These are phyloP conservation scores for Taiozyma sp. DNA, from an alignment of 1,139 yeast species.

Conservation along the genomic window DNA sequence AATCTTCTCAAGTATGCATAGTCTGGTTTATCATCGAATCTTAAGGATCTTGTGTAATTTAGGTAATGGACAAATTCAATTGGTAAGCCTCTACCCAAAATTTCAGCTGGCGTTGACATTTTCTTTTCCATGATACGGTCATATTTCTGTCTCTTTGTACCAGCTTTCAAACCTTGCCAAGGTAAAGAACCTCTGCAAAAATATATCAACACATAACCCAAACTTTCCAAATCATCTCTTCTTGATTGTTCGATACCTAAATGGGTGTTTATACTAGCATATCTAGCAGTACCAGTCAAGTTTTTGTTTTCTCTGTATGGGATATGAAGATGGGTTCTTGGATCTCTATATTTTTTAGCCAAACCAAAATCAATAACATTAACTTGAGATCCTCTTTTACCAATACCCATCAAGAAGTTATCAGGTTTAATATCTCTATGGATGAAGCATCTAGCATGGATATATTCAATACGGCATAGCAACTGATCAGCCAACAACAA, in stretches of 20 bases:
- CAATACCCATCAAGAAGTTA: slow-evolving; percentile 95
- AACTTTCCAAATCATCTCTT: slow-evolving; percentile 93
- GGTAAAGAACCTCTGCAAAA: slow-evolving; percentile 95
- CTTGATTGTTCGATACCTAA: slow-evolving; percentile 95
- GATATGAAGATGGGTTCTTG: slow-evolving; percentile 91
- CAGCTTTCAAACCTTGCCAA: slow-evolving; percentile 98
- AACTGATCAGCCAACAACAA: slow-evolving; percentile 90
- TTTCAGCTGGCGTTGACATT: slow-evolving; percentile 87
- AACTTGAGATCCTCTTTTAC: slow-evolving; percentile 91
- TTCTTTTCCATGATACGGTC: slow-evolving; percentile 96
- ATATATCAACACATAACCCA: slow-evolving; percentile 93
- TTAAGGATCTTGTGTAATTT: slow-evolving; percentile 82
- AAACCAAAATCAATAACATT: slow-evolving; percentile 96
- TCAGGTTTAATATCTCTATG: slow-evolving; percentile 94
- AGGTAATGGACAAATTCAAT: slow-evolving; percentile 84
- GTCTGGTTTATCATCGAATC: slow-evolving; percentile 97
- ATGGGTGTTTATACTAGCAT: slow-evolving; percentile 94
- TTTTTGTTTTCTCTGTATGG: slow-evolving; percentile 96
- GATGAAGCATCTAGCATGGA: slow-evolving; percentile 92
- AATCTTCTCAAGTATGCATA: slow-evolving; percentile 85
- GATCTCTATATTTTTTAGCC: slow-evolving; percentile 94
- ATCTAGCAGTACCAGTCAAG: slow-evolving; percentile 95
- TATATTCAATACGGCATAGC: slow-evolving; percentile 89
- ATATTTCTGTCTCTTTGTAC: slow-evolving; percentile 94
- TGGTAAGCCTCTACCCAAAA: slow-evolving; percentile 89